A percentile compares a stretch with the other conserved stretches of the same genome.
Conservation (phyloP, 768 basidiomycete species). For the Leucogyrophana mollusca region DNA sequence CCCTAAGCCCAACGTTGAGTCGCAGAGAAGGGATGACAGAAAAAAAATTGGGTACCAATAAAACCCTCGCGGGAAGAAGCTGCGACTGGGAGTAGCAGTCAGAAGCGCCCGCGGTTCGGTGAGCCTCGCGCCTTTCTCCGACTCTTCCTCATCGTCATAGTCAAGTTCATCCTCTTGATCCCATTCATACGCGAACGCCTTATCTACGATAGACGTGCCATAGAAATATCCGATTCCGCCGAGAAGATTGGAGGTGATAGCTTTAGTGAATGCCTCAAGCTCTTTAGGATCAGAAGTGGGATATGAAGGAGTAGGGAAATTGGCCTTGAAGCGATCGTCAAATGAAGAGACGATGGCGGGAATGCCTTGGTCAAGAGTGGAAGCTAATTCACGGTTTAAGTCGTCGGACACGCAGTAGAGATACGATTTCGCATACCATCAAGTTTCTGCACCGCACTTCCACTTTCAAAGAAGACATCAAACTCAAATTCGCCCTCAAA, state of each 20-base stretch:
- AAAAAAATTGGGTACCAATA: constrained; percentile 76
- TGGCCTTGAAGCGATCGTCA: constrained; percentile 59
- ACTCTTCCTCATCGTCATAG: constrained; percentile 40
- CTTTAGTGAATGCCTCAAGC: constrained; percentile 76
- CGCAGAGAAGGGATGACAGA: background rate
- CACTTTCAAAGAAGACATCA: constrained; percentile 86
- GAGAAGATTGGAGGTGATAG: constrained; percentile 86
- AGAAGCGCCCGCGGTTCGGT: constrained; percentile 76
- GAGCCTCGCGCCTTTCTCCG: constrained; percentile 53
- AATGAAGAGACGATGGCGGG: constrained; percentile 61
- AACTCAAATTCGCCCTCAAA: constrained; percentile 87
- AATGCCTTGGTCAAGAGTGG: constrained; percentile 67
- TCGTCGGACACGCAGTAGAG: constrained; percentile 4
- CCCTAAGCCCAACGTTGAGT: constrained; percentile 48
- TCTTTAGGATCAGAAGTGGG: constrained; percentile 43
- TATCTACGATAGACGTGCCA: constrained; percentile 84
- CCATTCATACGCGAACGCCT: constrained; percentile 86
- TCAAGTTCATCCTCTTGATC: constrained; percentile 64
- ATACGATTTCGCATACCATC: constrained; percentile 48
- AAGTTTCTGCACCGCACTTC: constrained; percentile 60
- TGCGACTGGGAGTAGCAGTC: constrained; percentile 92
- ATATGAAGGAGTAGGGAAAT: constrained; percentile 70
- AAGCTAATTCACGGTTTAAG: constrained; percentile 40
- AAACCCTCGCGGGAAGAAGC: constrained; percentile 97
- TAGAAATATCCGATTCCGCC: constrained; percentile 97